phyloP scores from a whole-genome alignment of 345 rosid species.

The Populus pruinosa region DNA sequence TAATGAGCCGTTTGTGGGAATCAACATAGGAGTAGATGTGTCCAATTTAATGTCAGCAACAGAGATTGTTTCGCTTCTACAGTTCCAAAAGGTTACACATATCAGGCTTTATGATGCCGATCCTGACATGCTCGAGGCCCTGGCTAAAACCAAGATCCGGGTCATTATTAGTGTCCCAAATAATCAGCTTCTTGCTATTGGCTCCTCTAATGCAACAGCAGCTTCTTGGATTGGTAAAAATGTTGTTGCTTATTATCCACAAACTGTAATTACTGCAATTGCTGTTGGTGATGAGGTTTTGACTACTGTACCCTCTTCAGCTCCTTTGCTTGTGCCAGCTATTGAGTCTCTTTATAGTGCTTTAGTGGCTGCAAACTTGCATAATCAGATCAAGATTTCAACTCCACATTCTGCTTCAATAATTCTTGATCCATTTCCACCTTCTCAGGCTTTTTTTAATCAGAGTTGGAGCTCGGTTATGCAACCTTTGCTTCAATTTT shows the following conservation, averaged over 20 bases:
- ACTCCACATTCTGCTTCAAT: conserved; percentile 88
- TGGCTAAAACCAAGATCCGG: conserved; percentile 82
- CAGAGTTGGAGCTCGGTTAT: conserved; percentile 71
- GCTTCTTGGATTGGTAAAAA: conserved; percentile 83
- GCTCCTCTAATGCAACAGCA: conserved; percentile 81
- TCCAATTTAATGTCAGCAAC: conserved; percentile 47
- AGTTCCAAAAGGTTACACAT: conserved; percentile 67
- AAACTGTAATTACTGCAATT: conserved; percentile 62
- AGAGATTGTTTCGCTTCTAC: conserved; percentile 62
- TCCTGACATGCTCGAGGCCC: conserved; percentile 68
- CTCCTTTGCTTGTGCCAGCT: conserved; percentile 78
- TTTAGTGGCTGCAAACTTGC: conserved; percentile 88
- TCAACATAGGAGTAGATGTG: conserved; percentile 80
- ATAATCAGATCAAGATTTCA: conserved; percentile 78
- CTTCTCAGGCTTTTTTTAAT: conserved; percentile 92
- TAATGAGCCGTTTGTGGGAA: conserved; percentile 71
- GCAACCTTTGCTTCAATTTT: conserved; percentile 70
- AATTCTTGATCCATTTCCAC: conserved; percentile 78
- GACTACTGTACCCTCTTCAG: conserved; percentile 81
- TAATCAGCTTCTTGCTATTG: conserved; percentile 90
- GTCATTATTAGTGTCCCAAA: conserved; percentile 88
- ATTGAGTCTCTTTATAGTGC: conserved; percentile 80
- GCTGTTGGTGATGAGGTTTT: conserved; percentile 94
- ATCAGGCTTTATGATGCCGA: conserved; percentile 78
- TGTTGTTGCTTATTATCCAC: conserved; percentile 76